Evolutionary conservation across 305 asterid species (phyloP).

Genomic region (Solanum hybrid): DNA sequence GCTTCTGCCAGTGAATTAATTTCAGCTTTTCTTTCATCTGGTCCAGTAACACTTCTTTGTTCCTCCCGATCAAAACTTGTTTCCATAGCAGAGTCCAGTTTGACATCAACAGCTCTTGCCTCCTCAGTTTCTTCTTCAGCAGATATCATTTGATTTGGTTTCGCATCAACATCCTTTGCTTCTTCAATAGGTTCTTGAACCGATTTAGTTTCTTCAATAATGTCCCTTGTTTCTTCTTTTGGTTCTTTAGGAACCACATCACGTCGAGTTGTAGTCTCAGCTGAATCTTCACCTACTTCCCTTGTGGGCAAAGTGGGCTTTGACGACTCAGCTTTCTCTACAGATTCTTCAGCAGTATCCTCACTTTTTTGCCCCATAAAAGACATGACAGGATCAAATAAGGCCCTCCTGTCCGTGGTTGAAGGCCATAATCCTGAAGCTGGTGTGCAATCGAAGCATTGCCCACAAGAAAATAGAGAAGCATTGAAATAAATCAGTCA

Average conservation of each 20-base stretch:
- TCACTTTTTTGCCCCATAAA: slow-evolving; percentile 61
- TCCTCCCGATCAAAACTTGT: slow-evolving; percentile 18
- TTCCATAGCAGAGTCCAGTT: slow-evolving; percentile 32
- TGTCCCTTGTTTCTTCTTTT: slow-evolving; percentile 15
- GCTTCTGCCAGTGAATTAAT: slow-evolving; percentile 27
- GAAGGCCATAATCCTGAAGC: slow-evolving; percentile 61
- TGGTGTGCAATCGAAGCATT: slow-evolving; percentile 17
- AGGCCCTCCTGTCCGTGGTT: slow-evolving; percentile 42
- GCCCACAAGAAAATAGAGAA: background rate
- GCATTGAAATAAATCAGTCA: background rate
- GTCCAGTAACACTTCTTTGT: slow-evolving; percentile 19
- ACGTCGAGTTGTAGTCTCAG: slow-evolving; percentile 24
- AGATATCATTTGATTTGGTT: background rate
- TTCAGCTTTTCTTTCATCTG: slow-evolving; percentile 31
- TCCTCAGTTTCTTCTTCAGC: slow-evolving; percentile 20
- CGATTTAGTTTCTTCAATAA: background rate
- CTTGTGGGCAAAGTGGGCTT: slow-evolving; percentile 21
- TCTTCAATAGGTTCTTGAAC: slow-evolving; percentile 4
- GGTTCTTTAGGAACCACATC: slow-evolving; percentile 26
- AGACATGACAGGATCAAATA: slow-evolving; percentile 55
- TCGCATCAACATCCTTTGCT: background rate
- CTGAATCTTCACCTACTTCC: slow-evolving; percentile 22
- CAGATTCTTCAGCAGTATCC: slow-evolving; percentile 27
- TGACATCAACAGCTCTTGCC: slow-evolving; percentile 5
- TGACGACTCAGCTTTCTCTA: slow-evolving; percentile 24